phyloP scores from a whole-genome alignment of 2,329 filamentous ascomycete species.

The Xylariaceae sp. region DNA sequence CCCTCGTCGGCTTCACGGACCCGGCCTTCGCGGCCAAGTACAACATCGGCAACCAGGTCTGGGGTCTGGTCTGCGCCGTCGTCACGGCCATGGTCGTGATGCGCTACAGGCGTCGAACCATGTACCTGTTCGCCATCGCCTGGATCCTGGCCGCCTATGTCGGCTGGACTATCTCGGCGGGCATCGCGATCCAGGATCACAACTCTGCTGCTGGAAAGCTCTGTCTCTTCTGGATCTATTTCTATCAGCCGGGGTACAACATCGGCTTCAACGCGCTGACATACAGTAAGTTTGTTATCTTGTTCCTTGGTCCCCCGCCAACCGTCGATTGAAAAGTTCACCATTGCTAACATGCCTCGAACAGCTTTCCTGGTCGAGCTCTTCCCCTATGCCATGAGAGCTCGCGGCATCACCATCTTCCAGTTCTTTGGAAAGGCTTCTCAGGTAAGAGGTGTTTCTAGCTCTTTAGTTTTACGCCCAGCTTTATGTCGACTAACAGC shows the following conservation, averaged over 20 bases:
- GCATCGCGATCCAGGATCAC: conserved; percentile 25
- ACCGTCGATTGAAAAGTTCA: conserved; percentile 2
- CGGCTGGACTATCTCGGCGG: conserved; percentile 47
- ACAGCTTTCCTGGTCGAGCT: conserved; percentile 45
- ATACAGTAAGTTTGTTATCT: conserved; percentile 50
- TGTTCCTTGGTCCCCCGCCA: not conserved
- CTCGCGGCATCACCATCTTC: conserved; percentile 45
- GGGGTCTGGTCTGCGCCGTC: conserved; percentile 41
- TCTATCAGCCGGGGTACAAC: conserved; percentile 52
- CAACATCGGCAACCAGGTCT: conserved; percentile 44
- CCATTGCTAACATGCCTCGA: not conserved
- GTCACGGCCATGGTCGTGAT: conserved; percentile 39
- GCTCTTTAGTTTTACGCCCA: not conserved
- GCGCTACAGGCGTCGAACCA: conserved; percentile 40
- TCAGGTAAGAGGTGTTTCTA: conserved; percentile 17
- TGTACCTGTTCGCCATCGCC: conserved; percentile 48
- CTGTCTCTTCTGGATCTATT: conserved; percentile 51
- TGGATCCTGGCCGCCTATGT: conserved; percentile 49
- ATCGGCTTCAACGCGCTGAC: conserved; percentile 57
- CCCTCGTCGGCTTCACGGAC: conserved; percentile 40
- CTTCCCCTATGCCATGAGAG: conserved; percentile 48
- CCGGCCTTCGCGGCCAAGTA: conserved; percentile 36
- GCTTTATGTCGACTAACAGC: conserved; percentile 1
- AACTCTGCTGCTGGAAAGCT: conserved; percentile 32
- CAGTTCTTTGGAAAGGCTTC: conserved; percentile 29